Conservation (phyloP, 1,284 basidiomycete species). For the Anthracocystis panici-leucophaei region DNA sequence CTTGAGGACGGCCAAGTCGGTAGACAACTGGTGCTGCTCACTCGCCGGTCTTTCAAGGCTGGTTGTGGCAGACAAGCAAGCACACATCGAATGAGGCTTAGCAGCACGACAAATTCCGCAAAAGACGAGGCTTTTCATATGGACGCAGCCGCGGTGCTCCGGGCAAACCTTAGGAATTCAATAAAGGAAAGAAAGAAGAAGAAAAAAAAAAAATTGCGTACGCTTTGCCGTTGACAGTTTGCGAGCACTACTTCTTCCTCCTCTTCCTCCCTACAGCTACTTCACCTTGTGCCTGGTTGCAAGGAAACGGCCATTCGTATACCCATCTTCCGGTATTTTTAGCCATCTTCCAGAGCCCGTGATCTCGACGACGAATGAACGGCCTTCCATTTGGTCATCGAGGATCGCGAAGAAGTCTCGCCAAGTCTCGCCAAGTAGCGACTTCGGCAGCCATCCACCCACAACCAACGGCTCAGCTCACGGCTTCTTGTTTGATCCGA, state of each 20-base stretch:
- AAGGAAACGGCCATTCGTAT: no score
- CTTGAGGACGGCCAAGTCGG: neutral
- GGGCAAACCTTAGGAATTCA: neutral
- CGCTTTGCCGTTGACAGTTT: no score
- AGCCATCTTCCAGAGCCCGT: no score
- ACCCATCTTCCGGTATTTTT: no score
- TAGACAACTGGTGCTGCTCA: neutral
- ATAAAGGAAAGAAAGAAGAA: neutral
- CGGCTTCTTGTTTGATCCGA: neutral
- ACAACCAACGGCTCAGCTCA: no score
- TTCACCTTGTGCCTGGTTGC: no score
- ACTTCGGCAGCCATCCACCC: no score
- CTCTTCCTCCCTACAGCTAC: neutral
- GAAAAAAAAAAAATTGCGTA: neutral
- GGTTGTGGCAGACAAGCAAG: neutral
- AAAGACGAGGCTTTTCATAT: neutral
- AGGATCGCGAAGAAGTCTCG: no score
- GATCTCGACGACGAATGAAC: no score
- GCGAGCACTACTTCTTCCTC: no score
- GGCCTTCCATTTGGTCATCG: no score
- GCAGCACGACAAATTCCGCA: neutral
- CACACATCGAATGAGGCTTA: neutral
- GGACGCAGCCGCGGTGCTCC: constrained; percentile 9
- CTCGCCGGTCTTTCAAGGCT: neutral
- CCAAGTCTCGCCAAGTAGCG: no score